Percentiles rank a stretch among this genome's conserved stretches.
phyloP scores from a whole-genome alignment of 306 rosid genomes.

The Cicer arietinum region DNA sequence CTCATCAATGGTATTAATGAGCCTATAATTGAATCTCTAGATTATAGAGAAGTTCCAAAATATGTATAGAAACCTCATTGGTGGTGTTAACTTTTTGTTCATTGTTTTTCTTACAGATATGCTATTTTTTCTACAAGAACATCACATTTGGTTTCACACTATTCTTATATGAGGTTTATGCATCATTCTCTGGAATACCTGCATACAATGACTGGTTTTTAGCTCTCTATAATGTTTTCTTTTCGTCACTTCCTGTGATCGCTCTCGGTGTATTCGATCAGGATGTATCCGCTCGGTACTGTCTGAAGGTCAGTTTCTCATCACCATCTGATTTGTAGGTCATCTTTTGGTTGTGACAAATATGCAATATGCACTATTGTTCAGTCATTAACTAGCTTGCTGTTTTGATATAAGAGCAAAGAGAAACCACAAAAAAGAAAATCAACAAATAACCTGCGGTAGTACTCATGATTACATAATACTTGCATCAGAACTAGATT shows the following conservation, averaged over 20 bases:
- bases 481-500: too few relatives aligned
- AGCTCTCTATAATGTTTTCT: slow-evolving; percentile 82
- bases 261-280: slow-evolving; percentile 95
- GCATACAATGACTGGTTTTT: slow-evolving; percentile 96
- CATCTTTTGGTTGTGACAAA: not conserved
- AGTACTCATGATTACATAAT: too few relatives aligned
- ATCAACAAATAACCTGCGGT: too few relatives aligned
- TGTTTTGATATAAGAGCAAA: too few relatives aligned
- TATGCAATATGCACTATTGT: too few relatives aligned
- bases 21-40: slow-evolving; percentile 14
- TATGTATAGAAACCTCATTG: not conserved
- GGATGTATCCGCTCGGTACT: slow-evolving; percentile 87
- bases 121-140: slow-evolving; percentile 98
- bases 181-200: slow-evolving; percentile 87
- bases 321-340: not conserved
- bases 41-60: slow-evolving; percentile 10
- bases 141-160: slow-evolving; percentile 87
- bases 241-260: slow-evolving; percentile 90
- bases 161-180: slow-evolving; percentile 83
- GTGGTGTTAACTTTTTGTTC: slow-evolving; percentile 27
- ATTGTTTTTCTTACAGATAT: slow-evolving; percentile 70
- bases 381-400: too few relatives aligned
- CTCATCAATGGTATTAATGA: slow-evolving; percentile 79
- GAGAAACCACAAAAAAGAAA: too few relatives aligned
- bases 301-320: slow-evolving; percentile 62